These are phyloP conservation scores for Avicennia marina DNA, from an alignment of 257 asterid species.

Conservation along the genomic window DNA sequence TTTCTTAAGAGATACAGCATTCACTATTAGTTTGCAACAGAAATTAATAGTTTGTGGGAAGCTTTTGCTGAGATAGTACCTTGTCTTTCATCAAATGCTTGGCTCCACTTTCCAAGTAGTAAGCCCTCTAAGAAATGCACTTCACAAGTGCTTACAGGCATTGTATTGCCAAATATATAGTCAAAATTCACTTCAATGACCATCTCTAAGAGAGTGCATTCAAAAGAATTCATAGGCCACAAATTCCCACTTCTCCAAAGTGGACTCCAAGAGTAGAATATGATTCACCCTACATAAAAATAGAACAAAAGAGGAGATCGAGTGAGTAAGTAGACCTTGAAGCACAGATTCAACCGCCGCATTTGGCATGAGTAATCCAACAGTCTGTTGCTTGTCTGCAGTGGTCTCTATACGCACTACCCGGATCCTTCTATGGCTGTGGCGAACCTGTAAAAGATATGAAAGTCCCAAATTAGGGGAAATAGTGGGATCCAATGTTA, in stretches of 20 bases:
- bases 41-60: neutral
- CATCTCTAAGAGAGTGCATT: too few relatives aligned
- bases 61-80: neutral
- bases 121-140: neutral
- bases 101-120: too few relatives aligned
- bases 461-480: neutral
- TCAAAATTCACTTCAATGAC: too few relatives aligned
- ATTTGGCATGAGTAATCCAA: slow-evolving; percentile 89
- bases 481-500: neutral
- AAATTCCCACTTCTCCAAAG: too few relatives aligned
- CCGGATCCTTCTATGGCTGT: slow-evolving; percentile 73
- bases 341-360: slow-evolving; percentile 91
- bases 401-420: slow-evolving; percentile 91
- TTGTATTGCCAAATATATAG: too few relatives aligned
- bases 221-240: too few relatives aligned
- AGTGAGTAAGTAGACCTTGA: slow-evolving; percentile 49
- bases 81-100: too few relatives aligned
- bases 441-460: slow-evolving; percentile 54
- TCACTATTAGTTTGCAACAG: too few relatives aligned
- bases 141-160: too few relatives aligned
- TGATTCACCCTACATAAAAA: neutral
- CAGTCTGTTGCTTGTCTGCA: slow-evolving; percentile 67
- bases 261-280: neutral
- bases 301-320: neutral
- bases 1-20: neutral